A percentile compares a stretch with the other conserved stretches of the same genome.
Evolutionary conservation across 1,284 basidiomycete genomes (phyloP).

Genomic region (Fomitopsis schrenkii): DNA sequence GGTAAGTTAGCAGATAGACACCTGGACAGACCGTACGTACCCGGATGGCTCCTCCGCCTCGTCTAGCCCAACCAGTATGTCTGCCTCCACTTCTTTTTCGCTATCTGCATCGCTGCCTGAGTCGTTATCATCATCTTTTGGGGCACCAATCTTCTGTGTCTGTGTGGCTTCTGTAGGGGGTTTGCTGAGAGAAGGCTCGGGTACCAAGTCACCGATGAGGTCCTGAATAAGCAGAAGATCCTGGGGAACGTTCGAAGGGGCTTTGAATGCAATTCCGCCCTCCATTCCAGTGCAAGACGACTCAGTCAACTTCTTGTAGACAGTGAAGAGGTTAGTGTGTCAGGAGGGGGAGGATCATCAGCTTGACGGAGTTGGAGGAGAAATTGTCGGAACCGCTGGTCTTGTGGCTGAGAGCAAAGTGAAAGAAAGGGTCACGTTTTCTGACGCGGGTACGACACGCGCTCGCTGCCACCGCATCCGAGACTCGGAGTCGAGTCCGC

Average conservation of each 20-base stretch:
- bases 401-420: background rate
- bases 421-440: background rate
- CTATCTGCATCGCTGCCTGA: constrained; percentile 36
- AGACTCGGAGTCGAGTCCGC: constrained; percentile 1
- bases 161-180: background rate
- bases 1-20: background rate
- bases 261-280: constrained; percentile 41
- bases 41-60: constrained; percentile 20
- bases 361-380: background rate
- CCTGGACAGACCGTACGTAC: background rate
- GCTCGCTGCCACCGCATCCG: constrained; percentile 1
- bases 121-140: constrained; percentile 31
- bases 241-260: constrained; percentile 59
- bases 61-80: constrained; percentile 35
- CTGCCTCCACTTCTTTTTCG: constrained; percentile 67
- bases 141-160: background rate
- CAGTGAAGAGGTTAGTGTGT: too few species aligned
- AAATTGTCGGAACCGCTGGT: background rate
- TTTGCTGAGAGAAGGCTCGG: constrained; percentile 11
- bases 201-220: constrained; percentile 41
- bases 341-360: too few species aligned
- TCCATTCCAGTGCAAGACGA: constrained; percentile 10
- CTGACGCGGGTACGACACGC: constrained; percentile 6
- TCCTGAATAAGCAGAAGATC: constrained; percentile 71
- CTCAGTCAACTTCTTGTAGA: too few species aligned